Percentiles rank a stretch among this genome's conserved stretches.
Conservation (phyloP, 2,329 filamentous ascomycete species). For the Teratosphaeria gauchensis region DNA sequence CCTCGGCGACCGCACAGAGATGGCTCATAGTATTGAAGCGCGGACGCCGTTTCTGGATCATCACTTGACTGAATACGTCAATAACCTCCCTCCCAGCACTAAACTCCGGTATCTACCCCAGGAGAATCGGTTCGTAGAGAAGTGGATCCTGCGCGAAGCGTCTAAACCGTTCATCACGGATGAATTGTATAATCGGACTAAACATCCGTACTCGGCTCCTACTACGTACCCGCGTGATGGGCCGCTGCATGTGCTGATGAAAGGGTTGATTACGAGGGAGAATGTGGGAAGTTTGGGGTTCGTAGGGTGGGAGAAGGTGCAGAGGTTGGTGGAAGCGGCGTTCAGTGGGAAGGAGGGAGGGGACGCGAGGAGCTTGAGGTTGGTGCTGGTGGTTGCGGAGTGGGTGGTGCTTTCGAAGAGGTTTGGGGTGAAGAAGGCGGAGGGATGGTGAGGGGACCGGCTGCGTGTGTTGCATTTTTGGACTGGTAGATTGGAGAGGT, state of each 20-base stretch:
- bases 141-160: constrained; percentile 19
- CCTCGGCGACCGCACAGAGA: constrained; percentile 38
- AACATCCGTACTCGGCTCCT: constrained; percentile 18
- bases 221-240: constrained; percentile 11
- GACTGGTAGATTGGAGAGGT: background rate
- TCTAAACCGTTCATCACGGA: constrained; percentile 16
- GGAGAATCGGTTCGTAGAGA: constrained; percentile 9
- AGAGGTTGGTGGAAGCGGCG: constrained; percentile 28
- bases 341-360: constrained; percentile 26
- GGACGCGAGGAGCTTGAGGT: constrained; percentile 27
- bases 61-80: constrained; percentile 30
- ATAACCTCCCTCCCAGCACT: constrained; percentile 25
- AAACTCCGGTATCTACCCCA: constrained; percentile 13
- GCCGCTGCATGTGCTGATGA: constrained; percentile 12
- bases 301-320: constrained; percentile 25
- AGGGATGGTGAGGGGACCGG: background rate
- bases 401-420: constrained; percentile 37
- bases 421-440: constrained; percentile 31
- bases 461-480: background rate
- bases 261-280: constrained; percentile 12
- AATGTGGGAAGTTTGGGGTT: constrained; percentile 22
- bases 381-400: constrained; percentile 30
- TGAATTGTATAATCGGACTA: constrained; percentile 16
- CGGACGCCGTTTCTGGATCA: constrained; percentile 35
- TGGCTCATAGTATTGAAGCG: constrained; percentile 34